phyloP scores from a whole-genome alignment of 116 monocot genomes.

The Iris pallida region DNA sequence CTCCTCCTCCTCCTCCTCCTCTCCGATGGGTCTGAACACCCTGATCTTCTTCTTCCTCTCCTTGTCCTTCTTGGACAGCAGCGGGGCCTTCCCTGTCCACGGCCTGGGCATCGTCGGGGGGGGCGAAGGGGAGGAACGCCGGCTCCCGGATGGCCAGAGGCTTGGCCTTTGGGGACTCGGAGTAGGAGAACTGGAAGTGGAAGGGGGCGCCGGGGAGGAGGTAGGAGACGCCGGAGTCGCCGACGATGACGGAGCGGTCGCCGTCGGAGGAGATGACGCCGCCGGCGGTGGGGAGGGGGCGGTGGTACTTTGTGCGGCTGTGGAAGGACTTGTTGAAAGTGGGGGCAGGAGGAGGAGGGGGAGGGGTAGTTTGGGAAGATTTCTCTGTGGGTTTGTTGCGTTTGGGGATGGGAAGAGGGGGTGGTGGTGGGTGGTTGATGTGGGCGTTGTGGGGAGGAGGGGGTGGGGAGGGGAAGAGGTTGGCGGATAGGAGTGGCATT shows the following conservation, averaged over 20 bases:
- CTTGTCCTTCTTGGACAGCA: too few relatives aligned
- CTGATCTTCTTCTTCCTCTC: too few relatives aligned
- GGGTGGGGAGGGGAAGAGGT: slow-evolving; percentile 63
- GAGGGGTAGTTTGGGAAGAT: background rate
- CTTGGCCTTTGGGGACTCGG: slow-evolving; percentile 78
- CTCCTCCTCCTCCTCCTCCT: background rate
- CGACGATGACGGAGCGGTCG: slow-evolving; percentile 60
- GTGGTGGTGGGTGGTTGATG: slow-evolving; percentile 39
- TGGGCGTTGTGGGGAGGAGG: slow-evolving; percentile 45
- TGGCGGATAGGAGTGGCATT: too few relatives aligned
- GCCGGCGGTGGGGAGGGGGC: too few relatives aligned
- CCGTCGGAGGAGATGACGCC: too few relatives aligned
- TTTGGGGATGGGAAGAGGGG: slow-evolving; percentile 19
- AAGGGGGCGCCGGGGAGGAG: slow-evolving; percentile 82
- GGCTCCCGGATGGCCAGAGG: too few relatives aligned
- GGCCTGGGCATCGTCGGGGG: too few relatives aligned
- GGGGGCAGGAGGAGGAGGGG: slow-evolving; percentile 4
- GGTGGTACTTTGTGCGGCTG: slow-evolving; percentile 59
- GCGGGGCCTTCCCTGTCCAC: too few relatives aligned
- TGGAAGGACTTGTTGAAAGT: slow-evolving; percentile 30
- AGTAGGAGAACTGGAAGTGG: slow-evolving; percentile 93
- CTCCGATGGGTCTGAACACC: too few relatives aligned
- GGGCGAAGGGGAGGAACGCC: too few relatives aligned
- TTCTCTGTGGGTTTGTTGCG: too few relatives aligned
- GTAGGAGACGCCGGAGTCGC: slow-evolving; percentile 76